Evolutionary conservation across 805 yeast species (phyloP).

Genomic region (Candida rishiriensis): DNA sequence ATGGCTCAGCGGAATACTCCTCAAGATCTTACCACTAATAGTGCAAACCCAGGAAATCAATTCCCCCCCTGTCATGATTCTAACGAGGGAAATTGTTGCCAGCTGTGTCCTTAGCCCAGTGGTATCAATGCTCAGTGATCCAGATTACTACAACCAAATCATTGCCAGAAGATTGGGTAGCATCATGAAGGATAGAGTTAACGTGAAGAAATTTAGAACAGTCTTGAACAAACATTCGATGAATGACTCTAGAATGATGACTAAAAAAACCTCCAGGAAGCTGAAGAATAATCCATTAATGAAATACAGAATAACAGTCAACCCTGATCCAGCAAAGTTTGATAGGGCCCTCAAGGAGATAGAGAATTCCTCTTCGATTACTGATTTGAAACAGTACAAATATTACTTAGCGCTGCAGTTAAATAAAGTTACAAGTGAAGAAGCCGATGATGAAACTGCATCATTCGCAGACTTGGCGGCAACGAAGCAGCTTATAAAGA

Average conservation of each 20-base stretch:
- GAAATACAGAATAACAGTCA: conserved; percentile 33
- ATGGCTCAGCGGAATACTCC: conserved; percentile 43
- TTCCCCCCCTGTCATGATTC: conserved; percentile 43
- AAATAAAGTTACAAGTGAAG: conserved; percentile 33
- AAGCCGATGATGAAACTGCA: neutral
- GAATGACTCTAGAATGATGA: conserved; percentile 5
- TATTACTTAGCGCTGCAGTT: conserved; percentile 45
- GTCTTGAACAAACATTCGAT: conserved; percentile 64
- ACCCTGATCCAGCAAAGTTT: conserved; percentile 36
- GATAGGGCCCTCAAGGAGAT: conserved; percentile 37
- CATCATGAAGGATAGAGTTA: conserved; percentile 65
- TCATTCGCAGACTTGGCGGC: neutral
- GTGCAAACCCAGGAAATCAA: conserved; percentile 42
- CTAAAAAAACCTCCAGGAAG: conserved; percentile 1
- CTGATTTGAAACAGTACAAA: conserved; percentile 45
- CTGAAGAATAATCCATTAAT: conserved; percentile 21
- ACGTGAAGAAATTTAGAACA: conserved; percentile 66
- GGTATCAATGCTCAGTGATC: conserved; percentile 50
- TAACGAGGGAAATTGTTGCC: conserved; percentile 62
- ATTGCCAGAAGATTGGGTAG: conserved; percentile 57
- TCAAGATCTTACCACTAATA: conserved; percentile 43
- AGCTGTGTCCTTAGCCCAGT: conserved; percentile 53
- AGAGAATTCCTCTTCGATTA: conserved; percentile 29
- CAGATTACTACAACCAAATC: conserved; percentile 72
- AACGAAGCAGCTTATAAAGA: neutral